phyloP scores from a whole-genome alignment of 495 filamentous ascomycete species.

The Hypoxylon trugodes region DNA sequence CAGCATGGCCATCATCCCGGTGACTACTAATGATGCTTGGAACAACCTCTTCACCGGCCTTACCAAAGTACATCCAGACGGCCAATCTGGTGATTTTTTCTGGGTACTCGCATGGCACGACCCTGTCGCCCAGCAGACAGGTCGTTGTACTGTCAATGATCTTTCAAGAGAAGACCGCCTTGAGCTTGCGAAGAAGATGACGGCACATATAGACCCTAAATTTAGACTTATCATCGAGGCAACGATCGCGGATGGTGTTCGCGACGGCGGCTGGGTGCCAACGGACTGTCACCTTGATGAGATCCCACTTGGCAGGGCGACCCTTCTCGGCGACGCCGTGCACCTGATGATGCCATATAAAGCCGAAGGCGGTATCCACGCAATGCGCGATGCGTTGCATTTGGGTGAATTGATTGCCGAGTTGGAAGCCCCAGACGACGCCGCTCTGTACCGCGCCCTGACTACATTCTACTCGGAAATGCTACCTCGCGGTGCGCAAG shows the following conservation, averaged over 20 bases:
- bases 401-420: slow-evolving; percentile 24
- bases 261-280: slow-evolving; percentile 30
- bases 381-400: slow-evolving; percentile 35
- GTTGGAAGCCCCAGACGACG: slow-evolving; percentile 27
- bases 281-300: slow-evolving; percentile 38
- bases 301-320: slow-evolving; percentile 48
- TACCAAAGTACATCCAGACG: slow-evolving; percentile 30
- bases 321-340: slow-evolving; percentile 60
- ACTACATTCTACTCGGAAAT: slow-evolving; percentile 35
- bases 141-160: slow-evolving; percentile 18
- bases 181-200: slow-evolving; percentile 33
- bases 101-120: slow-evolving; percentile 39
- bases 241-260: slow-evolving; percentile 27
- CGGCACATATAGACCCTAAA: slow-evolving; percentile 29
- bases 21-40: slow-evolving; percentile 29
- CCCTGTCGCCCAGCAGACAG: slow-evolving; percentile 29
- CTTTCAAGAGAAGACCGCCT: slow-evolving; percentile 25
- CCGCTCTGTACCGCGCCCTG: slow-evolving; percentile 24
- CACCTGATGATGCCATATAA: slow-evolving; percentile 65
- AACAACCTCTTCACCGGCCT: slow-evolving; percentile 38
- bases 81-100: slow-evolving; percentile 40
- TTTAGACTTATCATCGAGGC: slow-evolving; percentile 35
- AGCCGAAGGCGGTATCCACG: slow-evolving; percentile 34
- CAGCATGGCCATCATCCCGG: slow-evolving; percentile 35
- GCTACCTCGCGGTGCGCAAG: slow-evolving; percentile 32